Conservation (phyloP, 106 monocot species). For the Alisma plantagoaquatica region DNA sequence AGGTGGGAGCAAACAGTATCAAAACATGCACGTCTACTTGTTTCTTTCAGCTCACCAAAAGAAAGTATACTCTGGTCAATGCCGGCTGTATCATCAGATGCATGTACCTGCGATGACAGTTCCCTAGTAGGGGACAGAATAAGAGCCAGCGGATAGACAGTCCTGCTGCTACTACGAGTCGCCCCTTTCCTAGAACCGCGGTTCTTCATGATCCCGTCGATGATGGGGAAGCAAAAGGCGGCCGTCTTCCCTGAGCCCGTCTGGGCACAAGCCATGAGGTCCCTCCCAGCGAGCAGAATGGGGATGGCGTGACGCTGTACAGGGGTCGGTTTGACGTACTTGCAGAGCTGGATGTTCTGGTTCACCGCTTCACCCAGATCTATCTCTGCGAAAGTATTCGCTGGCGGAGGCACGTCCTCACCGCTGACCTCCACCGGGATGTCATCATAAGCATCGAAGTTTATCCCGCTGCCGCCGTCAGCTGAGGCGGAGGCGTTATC, state of each 20-base stretch:
- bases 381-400: slow-evolving; percentile 78
- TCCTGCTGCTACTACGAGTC: slow-evolving; percentile 22
- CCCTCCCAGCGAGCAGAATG: slow-evolving; percentile 67
- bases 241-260: slow-evolving; percentile 97
- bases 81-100: too few species aligned
- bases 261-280: slow-evolving; percentile 98
- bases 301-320: slow-evolving; percentile 92
- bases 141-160: slow-evolving; percentile 60
- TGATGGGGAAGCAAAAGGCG: slow-evolving; percentile 96
- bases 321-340: slow-evolving; percentile 87
- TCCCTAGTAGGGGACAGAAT: slow-evolving; percentile 84
- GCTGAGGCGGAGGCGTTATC: slow-evolving; percentile 28
- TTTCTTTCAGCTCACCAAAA: too few species aligned
- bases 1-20: too few species aligned
- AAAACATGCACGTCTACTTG: too few species aligned
- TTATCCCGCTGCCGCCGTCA: slow-evolving; percentile 62
- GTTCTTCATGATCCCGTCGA: slow-evolving; percentile 71
- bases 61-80: too few species aligned
- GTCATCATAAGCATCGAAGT: slow-evolving; percentile 94
- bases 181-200: slow-evolving; percentile 25
- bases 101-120: slow-evolving; percentile 77
- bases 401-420: slow-evolving; percentile 64
- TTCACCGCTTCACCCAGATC: slow-evolving; percentile 77
- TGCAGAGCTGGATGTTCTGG: slow-evolving; percentile 80
- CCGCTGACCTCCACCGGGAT: slow-evolving; percentile 91